A percentile compares a stretch with the other conserved stretches of the same genome.
phyloP scores from a whole-genome alignment of 208 protist genomes.

The Polymyxa betae region DNA sequence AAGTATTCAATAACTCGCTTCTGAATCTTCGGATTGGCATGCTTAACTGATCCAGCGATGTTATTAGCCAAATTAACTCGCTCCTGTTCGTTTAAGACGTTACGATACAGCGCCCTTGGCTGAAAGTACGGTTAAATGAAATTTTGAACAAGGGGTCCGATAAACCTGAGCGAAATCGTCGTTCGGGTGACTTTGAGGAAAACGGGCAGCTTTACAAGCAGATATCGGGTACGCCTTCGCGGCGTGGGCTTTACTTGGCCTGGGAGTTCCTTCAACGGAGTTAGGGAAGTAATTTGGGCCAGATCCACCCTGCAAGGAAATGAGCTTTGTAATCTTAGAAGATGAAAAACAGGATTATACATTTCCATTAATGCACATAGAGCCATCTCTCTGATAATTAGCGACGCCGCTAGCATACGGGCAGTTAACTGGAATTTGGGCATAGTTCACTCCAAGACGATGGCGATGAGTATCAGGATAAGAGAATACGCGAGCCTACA shows the following conservation, averaged over 20 bases:
- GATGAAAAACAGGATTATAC: too few species aligned
- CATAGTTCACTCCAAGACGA: slow-evolving; percentile 78
- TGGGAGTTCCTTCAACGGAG: slow-evolving; percentile 60
- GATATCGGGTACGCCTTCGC: background rate
- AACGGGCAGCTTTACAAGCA: background rate
- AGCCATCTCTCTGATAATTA: slow-evolving; percentile 74
- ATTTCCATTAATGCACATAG: slow-evolving; percentile 69
- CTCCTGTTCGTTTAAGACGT: slow-evolving; percentile 65
- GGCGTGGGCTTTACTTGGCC: background rate
- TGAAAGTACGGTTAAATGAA: too few species aligned
- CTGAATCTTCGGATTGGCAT: slow-evolving; percentile 64
- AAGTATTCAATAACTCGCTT: slow-evolving; percentile 63
- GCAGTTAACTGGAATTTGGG: slow-evolving; percentile 77
- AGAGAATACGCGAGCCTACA: slow-evolving; percentile 72
- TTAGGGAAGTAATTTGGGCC: slow-evolving; percentile 77
- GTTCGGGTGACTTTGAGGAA: slow-evolving; percentile 56
- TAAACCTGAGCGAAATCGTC: slow-evolving; percentile 68
- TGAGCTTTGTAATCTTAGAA: too few species aligned
- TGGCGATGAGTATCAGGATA: slow-evolving; percentile 80
- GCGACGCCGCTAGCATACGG: slow-evolving; percentile 65
- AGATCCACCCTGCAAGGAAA: too few species aligned
- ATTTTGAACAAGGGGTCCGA: too few species aligned
- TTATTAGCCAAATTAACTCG: slow-evolving; percentile 64
- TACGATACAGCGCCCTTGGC: slow-evolving; percentile 37
- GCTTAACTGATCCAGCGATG: slow-evolving; percentile 66